Conservation (phyloP, 495 filamentous ascomycete species). For the Penicillium herquei region DNA sequence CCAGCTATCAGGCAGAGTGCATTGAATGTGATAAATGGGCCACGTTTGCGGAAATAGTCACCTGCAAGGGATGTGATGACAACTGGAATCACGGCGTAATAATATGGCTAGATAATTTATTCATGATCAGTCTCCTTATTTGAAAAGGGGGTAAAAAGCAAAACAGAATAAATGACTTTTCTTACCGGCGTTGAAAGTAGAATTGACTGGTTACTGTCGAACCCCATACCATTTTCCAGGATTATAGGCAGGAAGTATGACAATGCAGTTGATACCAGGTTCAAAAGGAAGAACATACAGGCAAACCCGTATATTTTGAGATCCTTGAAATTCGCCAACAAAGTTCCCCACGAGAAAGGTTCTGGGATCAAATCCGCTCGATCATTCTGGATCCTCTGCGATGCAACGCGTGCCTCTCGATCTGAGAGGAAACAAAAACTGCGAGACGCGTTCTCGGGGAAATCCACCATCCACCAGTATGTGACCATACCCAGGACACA, state of each 20-base stretch:
- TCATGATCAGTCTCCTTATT: background rate
- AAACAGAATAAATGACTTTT: no score
- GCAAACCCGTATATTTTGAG: constrained; percentile 73
- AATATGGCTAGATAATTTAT: constrained; percentile 54
- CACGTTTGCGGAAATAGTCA: constrained; percentile 63
- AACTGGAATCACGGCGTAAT: constrained; percentile 70
- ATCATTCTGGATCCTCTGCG: constrained; percentile 59
- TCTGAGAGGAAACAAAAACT: constrained; percentile 64
- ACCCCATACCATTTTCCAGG: constrained; percentile 69
- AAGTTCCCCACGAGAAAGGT: constrained; percentile 57
- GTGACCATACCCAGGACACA: constrained; percentile 64
- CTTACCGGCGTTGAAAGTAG: constrained; percentile 65
- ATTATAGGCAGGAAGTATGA: constrained; percentile 75
- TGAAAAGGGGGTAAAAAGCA: no score
- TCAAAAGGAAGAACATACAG: constrained; percentile 70
- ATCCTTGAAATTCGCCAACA: constrained; percentile 61
- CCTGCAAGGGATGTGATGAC: constrained; percentile 66
- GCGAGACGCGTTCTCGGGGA: constrained; percentile 63
- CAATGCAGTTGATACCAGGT: constrained; percentile 65
- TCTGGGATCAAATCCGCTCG: constrained; percentile 64
- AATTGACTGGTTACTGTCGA: constrained; percentile 62
- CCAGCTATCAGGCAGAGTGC: constrained; percentile 66
- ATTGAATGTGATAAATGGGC: constrained; percentile 73
- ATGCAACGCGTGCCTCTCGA: constrained; percentile 55
- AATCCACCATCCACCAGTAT: constrained; percentile 80